phyloP scores from a whole-genome alignment of 768 basidiomycete genomes.

The Mycena alexandri region DNA sequence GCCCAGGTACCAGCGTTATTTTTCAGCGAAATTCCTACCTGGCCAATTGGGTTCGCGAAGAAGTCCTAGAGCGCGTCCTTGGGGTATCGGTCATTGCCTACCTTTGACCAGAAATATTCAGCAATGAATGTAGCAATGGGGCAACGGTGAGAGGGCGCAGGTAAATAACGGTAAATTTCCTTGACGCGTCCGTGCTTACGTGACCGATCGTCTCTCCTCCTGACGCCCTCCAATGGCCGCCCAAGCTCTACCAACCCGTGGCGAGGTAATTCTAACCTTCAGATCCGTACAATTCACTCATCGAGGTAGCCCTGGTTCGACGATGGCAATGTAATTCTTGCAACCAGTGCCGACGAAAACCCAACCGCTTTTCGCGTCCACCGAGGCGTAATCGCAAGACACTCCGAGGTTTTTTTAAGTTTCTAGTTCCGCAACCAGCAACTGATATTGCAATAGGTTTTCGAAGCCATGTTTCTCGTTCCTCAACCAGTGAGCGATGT shows the following conservation, averaged over 20 bases:
- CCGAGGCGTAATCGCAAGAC: conserved; percentile 52
- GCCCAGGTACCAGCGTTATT: conserved; percentile 15
- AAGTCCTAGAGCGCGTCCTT: conserved; percentile 28
- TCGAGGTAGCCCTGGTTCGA: conserved; percentile 66
- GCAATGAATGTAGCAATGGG: background rate
- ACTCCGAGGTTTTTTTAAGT: conserved; percentile 51
- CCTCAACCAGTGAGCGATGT: conserved; percentile 52
- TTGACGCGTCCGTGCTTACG: background rate
- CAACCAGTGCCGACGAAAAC: conserved; percentile 49
- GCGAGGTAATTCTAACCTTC: too few species aligned
- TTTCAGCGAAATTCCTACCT: background rate
- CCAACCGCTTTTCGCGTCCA: conserved; percentile 67
- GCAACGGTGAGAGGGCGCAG: background rate
- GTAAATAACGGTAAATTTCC: background rate
- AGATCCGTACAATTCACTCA: background rate
- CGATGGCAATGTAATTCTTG: conserved; percentile 69
- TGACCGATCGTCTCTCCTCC: background rate
- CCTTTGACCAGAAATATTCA: background rate
- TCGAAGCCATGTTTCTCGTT: conserved; percentile 66
- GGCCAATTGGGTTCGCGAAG: conserved; percentile 25
- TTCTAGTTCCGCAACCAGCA: too few species aligned
- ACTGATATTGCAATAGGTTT: conserved; percentile 48
- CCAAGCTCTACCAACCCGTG: too few species aligned
- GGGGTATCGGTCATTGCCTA: conserved; percentile 26
- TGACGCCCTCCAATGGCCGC: too few species aligned